A percentile compares a stretch with the other conserved stretches of the same genome.
Conservation (phyloP, 2,329 filamentous ascomycete genomes). For the Cryoendolithus antarcticus region DNA sequence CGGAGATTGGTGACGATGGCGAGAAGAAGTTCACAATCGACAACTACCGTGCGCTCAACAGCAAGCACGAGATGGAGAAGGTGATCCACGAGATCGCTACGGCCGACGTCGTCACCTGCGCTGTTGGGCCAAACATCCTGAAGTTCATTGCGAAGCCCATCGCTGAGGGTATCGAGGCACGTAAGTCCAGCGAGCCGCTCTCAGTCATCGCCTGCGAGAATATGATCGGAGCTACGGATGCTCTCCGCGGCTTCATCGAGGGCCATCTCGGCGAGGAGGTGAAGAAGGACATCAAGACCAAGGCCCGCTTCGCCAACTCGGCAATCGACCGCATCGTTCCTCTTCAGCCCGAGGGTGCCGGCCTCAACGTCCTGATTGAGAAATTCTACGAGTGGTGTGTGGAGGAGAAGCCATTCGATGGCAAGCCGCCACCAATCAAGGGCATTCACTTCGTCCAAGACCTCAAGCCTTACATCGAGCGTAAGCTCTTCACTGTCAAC, state of each 20-base stretch:
- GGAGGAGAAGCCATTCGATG: slow-evolving; percentile 70
- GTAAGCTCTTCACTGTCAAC: slow-evolving; percentile 99
- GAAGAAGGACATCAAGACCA: slow-evolving; percentile 54
- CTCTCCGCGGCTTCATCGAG: slow-evolving; percentile 63
- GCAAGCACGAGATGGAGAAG: slow-evolving; percentile 67
- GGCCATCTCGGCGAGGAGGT: slow-evolving; percentile 58
- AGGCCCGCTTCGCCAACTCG: slow-evolving; percentile 89
- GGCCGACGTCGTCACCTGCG: slow-evolving; percentile 88
- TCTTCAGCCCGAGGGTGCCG: slow-evolving; percentile 66
- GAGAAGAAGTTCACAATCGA: slow-evolving; percentile 72
- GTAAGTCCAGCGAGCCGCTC: slow-evolving; percentile 54
- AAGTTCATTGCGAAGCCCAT: slow-evolving; percentile 94
- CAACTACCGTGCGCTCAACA: slow-evolving; percentile 97
- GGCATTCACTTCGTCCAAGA: slow-evolving; percentile 90
- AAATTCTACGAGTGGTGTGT: slow-evolving; percentile 99
- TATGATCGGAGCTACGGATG: slow-evolving; percentile 86
- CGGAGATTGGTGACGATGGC: slow-evolving; percentile 78
- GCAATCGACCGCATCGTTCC: slow-evolving; percentile 98
- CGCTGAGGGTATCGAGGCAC: slow-evolving; percentile 78
- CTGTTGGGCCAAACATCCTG: slow-evolving; percentile 89
- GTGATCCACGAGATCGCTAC: slow-evolving; percentile 75
- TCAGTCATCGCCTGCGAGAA: slow-evolving; percentile 98
- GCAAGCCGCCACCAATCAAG: slow-evolving; percentile 60
- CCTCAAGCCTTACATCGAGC: slow-evolving; percentile 91
- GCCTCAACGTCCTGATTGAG: slow-evolving; percentile 87